Base-by-base conservation (phyloP, 192 early-diverging fungal genomes). In the Haplosporangium gracile region DNA sequence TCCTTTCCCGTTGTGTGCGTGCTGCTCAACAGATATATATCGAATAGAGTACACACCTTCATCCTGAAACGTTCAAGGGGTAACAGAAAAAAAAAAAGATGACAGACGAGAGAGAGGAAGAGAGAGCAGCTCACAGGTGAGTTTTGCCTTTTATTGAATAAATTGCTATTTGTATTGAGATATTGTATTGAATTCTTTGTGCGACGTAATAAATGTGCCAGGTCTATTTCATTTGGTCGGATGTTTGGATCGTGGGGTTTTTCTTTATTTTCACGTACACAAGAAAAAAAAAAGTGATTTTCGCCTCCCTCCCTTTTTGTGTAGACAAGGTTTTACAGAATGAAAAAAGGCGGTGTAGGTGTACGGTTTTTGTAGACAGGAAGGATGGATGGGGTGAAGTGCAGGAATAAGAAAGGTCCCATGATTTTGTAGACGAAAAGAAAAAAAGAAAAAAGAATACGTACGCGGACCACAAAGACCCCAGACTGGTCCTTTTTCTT, bases 61-160 rank as follows among this genome's bases (percentile, higher is more conserved):
- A 57, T 65, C 60, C 60, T 65, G 60, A 65, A 65, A 65, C 60
- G 60, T 65, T 32, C 60, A 65, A 65, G 60, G 60, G 60, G 60
- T 65, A 65, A 65, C 10, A 71, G 6, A 71, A 42, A 71, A 40
- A n/a, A 57, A n/a, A 60, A 60, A 32, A 32, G 4, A 65, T 15
- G 32, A 32, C 8, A 65, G 24, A 65, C 11, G 26, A 65, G 7
- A 32, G 13, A 32, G 24, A 29, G 26, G 2, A 6, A 51, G 49
- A 18, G 18, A 32, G 60, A 65, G 60, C 60, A 65, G 60, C 60
- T 65, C 60, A 13, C 55, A 57, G 55, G n/a, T 29, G 32, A 65
- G 29, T 65, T 65, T 18, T 49, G 11, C 18, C 47, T 49, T 49
- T 49, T 4, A 49, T 49, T 65, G n/a, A 65, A 65, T 65, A 32